phyloP scores from a whole-genome alignment of 768 basidiomycete species.

The Obba rivulosa region DNA sequence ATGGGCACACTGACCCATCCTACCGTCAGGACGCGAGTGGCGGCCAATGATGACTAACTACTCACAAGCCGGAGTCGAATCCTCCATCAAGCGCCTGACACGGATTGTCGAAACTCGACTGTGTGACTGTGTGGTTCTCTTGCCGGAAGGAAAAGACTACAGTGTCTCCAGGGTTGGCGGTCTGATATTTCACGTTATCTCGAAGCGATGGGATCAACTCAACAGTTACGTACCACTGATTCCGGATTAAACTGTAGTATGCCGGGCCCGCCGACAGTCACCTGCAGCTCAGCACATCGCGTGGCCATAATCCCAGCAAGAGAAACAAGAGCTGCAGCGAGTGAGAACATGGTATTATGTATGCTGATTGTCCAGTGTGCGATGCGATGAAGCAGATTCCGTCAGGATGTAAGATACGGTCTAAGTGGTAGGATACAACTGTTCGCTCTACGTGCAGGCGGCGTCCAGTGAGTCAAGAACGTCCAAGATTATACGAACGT shows the following conservation, averaged over 20 bases:
- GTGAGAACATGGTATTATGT: conserved; percentile 12
- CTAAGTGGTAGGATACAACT: background rate
- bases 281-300: conserved; percentile 33
- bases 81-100: conserved; percentile 38
- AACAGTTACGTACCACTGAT: conserved; percentile 20
- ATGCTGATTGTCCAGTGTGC: conserved; percentile 1
- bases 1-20: conserved; percentile 43
- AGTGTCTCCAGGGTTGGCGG: conserved; percentile 39
- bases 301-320: conserved; percentile 27
- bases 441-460: too few relatives aligned
- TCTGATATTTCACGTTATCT: conserved; percentile 24
- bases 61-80: conserved; percentile 58
- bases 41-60: conserved; percentile 1
- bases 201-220: too few relatives aligned
- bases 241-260: conserved; percentile 36
- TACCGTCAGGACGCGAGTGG: background rate
- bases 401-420: background rate
- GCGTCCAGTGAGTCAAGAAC: too few relatives aligned
- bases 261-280: conserved; percentile 45
- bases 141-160: conserved; percentile 48
- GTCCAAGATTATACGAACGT: background rate
- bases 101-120: conserved; percentile 46
- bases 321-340: conserved; percentile 16
- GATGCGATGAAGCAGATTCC: background rate
- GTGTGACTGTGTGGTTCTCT: conserved; percentile 55